A percentile compares a stretch with the other conserved stretches of the same genome.
These are phyloP conservation scores for Quercus dentata DNA, from an alignment of 306 rosid genomes.

Conservation along the genomic window DNA sequence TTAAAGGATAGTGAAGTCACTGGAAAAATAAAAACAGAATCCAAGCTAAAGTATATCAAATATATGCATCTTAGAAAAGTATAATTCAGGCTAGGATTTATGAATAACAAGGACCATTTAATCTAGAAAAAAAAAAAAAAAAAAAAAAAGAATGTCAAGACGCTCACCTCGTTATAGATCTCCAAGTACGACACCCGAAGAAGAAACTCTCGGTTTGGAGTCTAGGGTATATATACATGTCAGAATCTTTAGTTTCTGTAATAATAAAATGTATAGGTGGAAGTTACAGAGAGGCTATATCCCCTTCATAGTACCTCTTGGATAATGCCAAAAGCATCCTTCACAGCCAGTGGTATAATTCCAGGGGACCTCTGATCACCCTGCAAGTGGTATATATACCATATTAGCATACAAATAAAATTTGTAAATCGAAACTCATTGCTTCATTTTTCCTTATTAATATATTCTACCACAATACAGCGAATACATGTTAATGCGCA, in stretches of 20 bases:
- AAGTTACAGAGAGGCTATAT: constrained; percentile 16
- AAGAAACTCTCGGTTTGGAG: constrained; percentile 96
- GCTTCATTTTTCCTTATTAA: constrained; percentile 9
- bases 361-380: constrained; percentile 99
- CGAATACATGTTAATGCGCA: constrained; percentile 8
- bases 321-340: constrained; percentile 97
- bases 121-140: constrained; percentile 1
- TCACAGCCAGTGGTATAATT: constrained; percentile 94
- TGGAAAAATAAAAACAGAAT: constrained; percentile 17
- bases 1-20: constrained; percentile 10
- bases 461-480: not conserved
- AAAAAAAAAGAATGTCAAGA: constrained; percentile 21
- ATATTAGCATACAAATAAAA: constrained; percentile 19
- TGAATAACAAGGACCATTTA: constrained; percentile 9
- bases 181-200: constrained; percentile 96
- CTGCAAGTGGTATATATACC: constrained; percentile 44
- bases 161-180: constrained; percentile 91
- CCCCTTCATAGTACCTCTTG: constrained; percentile 69
- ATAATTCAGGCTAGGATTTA: not conserved
- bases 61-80: constrained; percentile 9
- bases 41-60: constrained; percentile 22
- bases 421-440: constrained; percentile 14
- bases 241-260: constrained; percentile 20
- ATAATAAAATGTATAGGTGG: constrained; percentile 21
- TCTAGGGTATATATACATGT: constrained; percentile 47